These are phyloP conservation scores for Taiozyma sp. DNA, from an alignment of 1,139 yeast species.

Conservation along the genomic window DNA sequence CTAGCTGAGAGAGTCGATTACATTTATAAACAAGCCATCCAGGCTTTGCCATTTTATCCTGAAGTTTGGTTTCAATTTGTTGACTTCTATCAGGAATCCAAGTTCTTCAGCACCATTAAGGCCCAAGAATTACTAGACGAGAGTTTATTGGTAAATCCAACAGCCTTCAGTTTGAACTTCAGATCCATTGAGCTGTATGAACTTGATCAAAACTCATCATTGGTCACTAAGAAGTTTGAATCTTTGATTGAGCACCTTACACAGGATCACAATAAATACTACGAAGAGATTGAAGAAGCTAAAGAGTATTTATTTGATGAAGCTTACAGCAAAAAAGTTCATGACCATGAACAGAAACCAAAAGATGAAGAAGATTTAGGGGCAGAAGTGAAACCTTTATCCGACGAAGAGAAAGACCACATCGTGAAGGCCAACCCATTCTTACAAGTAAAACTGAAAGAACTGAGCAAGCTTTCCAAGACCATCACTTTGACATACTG, in stretches of 20 bases:
- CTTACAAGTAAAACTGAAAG: slow-evolving; percentile 21
- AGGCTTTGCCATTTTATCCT: slow-evolving; percentile 65
- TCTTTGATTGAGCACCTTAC: slow-evolving; percentile 40
- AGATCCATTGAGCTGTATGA: slow-evolving; percentile 71
- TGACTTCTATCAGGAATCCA: slow-evolving; percentile 29
- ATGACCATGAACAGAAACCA: slow-evolving; percentile 14
- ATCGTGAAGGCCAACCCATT: slow-evolving; percentile 25
- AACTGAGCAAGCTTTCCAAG: slow-evolving; percentile 20
- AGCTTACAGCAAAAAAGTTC: slow-evolving; percentile 15
- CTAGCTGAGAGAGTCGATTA: slow-evolving; percentile 61
- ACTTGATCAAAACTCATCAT: slow-evolving; percentile 43
- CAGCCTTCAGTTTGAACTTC: slow-evolving; percentile 61
- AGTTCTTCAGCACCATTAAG: slow-evolving; percentile 20
- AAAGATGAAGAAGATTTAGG: slow-evolving; percentile 3
- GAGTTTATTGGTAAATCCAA: slow-evolving; percentile 64
- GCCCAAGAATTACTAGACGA: slow-evolving; percentile 38
- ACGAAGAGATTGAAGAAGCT: slow-evolving; percentile 23
- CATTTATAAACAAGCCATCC: slow-evolving; percentile 68
- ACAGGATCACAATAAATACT: slow-evolving; percentile 28
- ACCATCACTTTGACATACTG: slow-evolving; percentile 47
- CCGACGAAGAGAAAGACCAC: slow-evolving; percentile 20
- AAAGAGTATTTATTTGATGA: slow-evolving; percentile 15
- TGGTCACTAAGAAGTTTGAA: slow-evolving; percentile 48
- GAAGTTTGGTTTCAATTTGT: slow-evolving; percentile 81
- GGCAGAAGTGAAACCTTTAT: slow-evolving; percentile 6